Evolutionary conservation across 106 monocot genomes (phyloP).

Genomic region (Dactylorhiza incarnata): DNA sequence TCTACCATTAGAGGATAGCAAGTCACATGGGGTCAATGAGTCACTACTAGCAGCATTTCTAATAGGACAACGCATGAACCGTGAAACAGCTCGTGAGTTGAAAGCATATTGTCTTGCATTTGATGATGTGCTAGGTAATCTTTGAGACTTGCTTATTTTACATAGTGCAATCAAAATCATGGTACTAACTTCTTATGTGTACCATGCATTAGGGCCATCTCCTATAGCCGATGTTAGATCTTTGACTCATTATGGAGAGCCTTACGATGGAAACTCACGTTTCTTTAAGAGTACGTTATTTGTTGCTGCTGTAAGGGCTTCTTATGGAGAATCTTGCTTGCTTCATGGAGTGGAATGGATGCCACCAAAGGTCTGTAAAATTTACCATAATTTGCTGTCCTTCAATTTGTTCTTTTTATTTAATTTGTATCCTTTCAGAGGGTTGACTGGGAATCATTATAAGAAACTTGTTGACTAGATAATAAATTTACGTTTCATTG

Average conservation of each 20-base stretch:
- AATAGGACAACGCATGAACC: conserved; percentile 94
- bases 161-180: not conserved
- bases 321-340: conserved; percentile 85
- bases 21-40: conserved; percentile 40
- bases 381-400: not conserved
- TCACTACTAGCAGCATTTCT: conserved; percentile 85
- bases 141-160: conserved; percentile 3
- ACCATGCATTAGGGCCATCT: conserved; percentile 32
- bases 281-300: conserved; percentile 91
- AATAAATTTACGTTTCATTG: too few relatives aligned
- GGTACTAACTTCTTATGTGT: not conserved
- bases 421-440: too few relatives aligned
- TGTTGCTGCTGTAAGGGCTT: conserved; percentile 97
- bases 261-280: conserved; percentile 98
- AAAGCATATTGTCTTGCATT: conserved; percentile 97
- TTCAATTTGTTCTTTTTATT: not conserved
- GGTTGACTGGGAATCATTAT: too few relatives aligned
- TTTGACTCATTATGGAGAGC: conserved; percentile 97
- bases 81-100: conserved; percentile 85
- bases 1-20: conserved; percentile 46
- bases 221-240: conserved; percentile 90
- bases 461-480: too few relatives aligned
- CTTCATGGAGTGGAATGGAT: conserved; percentile 99
- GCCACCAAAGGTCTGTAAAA: conserved; percentile 84
- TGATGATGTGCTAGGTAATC: conserved; percentile 75